These are phyloP conservation scores for Mycena sanguinolenta DNA, from an alignment of 768 basidiomycete genomes.

Conservation along the genomic window DNA sequence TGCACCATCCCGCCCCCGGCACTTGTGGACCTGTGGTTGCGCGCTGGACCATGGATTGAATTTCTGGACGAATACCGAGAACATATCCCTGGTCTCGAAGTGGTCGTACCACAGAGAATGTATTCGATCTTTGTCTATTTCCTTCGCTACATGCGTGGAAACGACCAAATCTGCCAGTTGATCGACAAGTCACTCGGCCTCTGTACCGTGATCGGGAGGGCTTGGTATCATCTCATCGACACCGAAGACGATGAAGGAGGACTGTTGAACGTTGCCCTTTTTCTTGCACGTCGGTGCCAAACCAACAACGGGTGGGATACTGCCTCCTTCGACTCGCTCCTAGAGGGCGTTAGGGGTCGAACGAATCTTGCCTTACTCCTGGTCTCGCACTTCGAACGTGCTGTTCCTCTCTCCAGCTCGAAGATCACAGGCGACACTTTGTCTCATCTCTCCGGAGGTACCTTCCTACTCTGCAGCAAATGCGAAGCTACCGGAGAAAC, in stretches of 20 bases:
- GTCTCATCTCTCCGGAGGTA: neutral
- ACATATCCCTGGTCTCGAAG: neutral
- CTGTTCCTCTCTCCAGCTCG: neutral
- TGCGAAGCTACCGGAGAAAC: neutral
- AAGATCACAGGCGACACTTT: neutral
- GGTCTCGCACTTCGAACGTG: neutral
- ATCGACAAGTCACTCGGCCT: too few relatives aligned
- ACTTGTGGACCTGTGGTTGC: neutral
- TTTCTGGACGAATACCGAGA: neutral
- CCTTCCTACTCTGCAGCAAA: neutral
- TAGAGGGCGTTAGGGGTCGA: neutral
- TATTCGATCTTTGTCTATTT: too few relatives aligned
- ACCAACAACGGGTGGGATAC: neutral
- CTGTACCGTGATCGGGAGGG: too few relatives aligned
- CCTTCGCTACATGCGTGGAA: too few relatives aligned
- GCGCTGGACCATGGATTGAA: neutral
- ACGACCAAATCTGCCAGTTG: too few relatives aligned
- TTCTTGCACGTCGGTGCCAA: too few relatives aligned
- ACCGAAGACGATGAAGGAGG: too few relatives aligned
- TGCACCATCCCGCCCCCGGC: neutral
- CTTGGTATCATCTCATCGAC: too few relatives aligned
- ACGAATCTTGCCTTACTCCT: neutral
- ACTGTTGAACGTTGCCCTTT: too few relatives aligned
- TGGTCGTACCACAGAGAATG: too few relatives aligned
- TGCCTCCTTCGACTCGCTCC: neutral